phyloP scores from a whole-genome alignment of 371 early-diverging fungal species.

The Mortierella sp. region DNA sequence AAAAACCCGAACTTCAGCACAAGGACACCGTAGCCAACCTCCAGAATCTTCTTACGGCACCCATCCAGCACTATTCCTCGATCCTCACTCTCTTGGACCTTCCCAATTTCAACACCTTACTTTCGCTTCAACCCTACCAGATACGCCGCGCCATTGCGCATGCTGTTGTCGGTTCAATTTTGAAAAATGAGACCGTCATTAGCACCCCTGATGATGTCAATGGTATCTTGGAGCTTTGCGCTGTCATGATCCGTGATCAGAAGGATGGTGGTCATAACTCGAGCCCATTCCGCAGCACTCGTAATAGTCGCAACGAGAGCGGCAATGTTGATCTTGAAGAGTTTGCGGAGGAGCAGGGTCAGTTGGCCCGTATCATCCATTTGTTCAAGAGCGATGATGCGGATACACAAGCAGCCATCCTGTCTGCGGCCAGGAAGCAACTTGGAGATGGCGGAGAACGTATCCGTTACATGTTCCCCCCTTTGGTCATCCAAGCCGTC shows the following conservation, averaged over 20 bases:
- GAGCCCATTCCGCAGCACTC: constrained; percentile 54
- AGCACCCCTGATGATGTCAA: constrained; percentile 81
- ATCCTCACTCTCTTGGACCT: constrained; percentile 69
- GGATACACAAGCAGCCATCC: constrained; percentile 79
- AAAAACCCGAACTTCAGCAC: constrained; percentile 68
- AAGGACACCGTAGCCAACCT: constrained; percentile 71
- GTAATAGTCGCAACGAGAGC: constrained; percentile 56
- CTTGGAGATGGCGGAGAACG: constrained; percentile 87
- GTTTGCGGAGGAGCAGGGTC: constrained; percentile 83
- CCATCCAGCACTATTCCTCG: constrained; percentile 78
- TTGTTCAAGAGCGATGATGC: constrained; percentile 77
- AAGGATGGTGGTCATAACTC: constrained; percentile 65
- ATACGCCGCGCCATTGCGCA: constrained; percentile 86
- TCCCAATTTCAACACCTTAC: constrained; percentile 81
- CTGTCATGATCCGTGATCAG: constrained; percentile 82
- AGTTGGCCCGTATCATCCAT: constrained; percentile 86
- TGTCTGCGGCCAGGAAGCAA: constrained; percentile 82
- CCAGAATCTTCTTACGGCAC: constrained; percentile 73
- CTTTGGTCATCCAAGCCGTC: constrained; percentile 79
- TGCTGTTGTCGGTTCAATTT: constrained; percentile 73
- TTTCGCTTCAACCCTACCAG: constrained; percentile 80
- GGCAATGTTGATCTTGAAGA: constrained; percentile 73
- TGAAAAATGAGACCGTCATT: constrained; percentile 75
- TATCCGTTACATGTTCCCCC: constrained; percentile 87
- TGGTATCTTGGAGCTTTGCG: constrained; percentile 83